Conservation (phyloP, 768 basidiomycete genomes). For the Boletus edulis region DNA sequence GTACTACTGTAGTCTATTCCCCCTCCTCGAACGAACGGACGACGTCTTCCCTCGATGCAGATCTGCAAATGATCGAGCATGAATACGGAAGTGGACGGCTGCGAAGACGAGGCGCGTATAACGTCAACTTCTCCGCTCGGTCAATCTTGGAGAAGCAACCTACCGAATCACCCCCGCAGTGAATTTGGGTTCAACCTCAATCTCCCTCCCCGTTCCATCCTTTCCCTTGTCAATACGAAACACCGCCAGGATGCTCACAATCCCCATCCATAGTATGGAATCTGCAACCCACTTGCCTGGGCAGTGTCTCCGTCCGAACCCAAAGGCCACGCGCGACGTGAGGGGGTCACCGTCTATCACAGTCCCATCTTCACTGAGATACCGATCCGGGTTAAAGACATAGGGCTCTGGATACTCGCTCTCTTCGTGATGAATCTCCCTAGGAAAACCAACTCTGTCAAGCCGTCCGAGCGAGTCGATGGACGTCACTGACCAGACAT, state of each 20-base stretch:
- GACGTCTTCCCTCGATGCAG: constrained; percentile 20
- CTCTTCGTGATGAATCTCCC: constrained; percentile 33
- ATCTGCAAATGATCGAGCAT: constrained; percentile 30
- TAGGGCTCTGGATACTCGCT: constrained; percentile 26
- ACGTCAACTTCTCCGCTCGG: constrained; percentile 15
- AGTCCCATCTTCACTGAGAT: constrained; percentile 23
- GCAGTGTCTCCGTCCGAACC: constrained; percentile 31
- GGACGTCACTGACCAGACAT: constrained; percentile 25
- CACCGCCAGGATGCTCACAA: constrained; percentile 27
- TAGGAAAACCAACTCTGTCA: not conserved
- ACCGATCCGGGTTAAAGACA: constrained; percentile 26
- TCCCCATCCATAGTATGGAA: constrained; percentile 29
- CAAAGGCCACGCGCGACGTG: constrained; percentile 27
- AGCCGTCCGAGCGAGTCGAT: not conserved
- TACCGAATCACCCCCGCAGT: constrained; percentile 32
- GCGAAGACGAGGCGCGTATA: constrained; percentile 8
- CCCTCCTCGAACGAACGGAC: constrained; percentile 15
- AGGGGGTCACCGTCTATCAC: constrained; percentile 24
- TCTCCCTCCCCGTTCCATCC: constrained; percentile 21
- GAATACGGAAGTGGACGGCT: constrained; percentile 31
- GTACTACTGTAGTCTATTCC: not conserved
- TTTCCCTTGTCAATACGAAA: constrained; percentile 23
- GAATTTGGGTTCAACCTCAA: constrained; percentile 29
- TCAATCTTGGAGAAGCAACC: constrained; percentile 11
- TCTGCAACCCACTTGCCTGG: constrained; percentile 34